These are phyloP conservation scores for Caloboletus firmus DNA, from an alignment of 1,284 basidiomycete genomes.

Conservation along the genomic window DNA sequence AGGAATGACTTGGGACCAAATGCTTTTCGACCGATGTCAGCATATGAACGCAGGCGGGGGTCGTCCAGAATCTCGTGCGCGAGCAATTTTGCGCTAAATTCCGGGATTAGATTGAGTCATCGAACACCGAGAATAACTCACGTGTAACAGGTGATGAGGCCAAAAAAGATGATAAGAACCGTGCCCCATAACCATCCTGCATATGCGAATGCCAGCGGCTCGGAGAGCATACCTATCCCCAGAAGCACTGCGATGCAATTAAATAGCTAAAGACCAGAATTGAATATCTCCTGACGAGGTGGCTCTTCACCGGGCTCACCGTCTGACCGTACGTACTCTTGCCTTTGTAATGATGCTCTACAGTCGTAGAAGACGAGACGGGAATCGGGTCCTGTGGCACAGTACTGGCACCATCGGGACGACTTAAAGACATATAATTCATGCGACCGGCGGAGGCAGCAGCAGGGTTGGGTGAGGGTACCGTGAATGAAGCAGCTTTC, in stretches of 20 bases:
- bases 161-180: constrained; percentile 74
- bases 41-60: constrained; percentile 74
- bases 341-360: constrained; percentile 42
- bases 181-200: constrained; percentile 85
- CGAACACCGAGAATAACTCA: constrained; percentile 41
- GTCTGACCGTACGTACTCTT: constrained; percentile 83
- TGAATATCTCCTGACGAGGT: background rate
- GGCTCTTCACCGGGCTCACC: constrained; percentile 45
- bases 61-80: constrained; percentile 75
- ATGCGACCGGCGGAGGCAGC: background rate
- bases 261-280: constrained; percentile 61
- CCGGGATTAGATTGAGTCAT: constrained; percentile 2
- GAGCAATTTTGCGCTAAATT: constrained; percentile 76
- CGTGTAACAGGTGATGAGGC: constrained; percentile 85
- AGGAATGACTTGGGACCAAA: constrained; percentile 74
- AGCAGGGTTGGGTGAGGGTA: constrained; percentile 19
- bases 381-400: constrained; percentile 2
- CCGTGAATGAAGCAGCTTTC: constrained; percentile 39
- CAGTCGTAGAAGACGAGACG: constrained; percentile 16
- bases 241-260: constrained; percentile 86
- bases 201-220: constrained; percentile 85
- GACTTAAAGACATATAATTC: background rate
- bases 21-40: constrained; percentile 85
- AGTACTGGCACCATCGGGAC: background rate
- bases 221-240: constrained; percentile 88